A percentile compares a stretch with the other conserved stretches of the same genome.
phyloP scores from a whole-genome alignment of 495 filamentous ascomycete genomes.

The Platismatia glauca region DNA sequence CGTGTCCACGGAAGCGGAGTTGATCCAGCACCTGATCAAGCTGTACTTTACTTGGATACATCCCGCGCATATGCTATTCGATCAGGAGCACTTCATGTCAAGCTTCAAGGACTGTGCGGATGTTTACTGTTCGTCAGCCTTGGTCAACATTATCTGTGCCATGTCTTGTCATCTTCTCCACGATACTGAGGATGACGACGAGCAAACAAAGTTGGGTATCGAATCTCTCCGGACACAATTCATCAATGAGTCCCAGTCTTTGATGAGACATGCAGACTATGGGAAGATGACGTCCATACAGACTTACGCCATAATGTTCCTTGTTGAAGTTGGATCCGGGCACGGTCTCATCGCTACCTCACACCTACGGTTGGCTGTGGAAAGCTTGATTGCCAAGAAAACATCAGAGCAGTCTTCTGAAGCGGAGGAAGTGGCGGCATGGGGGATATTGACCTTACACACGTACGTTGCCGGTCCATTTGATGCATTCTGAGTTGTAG shows the following conservation, averaged over 20 bases:
- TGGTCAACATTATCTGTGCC: slow-evolving; percentile 37
- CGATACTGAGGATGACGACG: slow-evolving; percentile 6
- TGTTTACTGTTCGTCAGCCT: slow-evolving; percentile 29
- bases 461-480: slow-evolving; percentile 15
- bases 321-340: slow-evolving; percentile 27
- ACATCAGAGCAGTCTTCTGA: slow-evolving; percentile 14
- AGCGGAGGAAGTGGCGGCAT: slow-evolving; percentile 16
- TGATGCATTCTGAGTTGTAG: neutral
- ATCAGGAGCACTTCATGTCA: slow-evolving; percentile 21
- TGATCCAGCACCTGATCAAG: slow-evolving; percentile 33
- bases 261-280: slow-evolving; percentile 21
- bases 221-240: slow-evolving; percentile 25
- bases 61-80: slow-evolving; percentile 36
- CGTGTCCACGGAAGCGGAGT: slow-evolving; percentile 25
- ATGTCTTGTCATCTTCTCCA: slow-evolving; percentile 34
- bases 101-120: slow-evolving; percentile 30
- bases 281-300: slow-evolving; percentile 27
- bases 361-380: slow-evolving; percentile 26
- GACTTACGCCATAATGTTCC: slow-evolving; percentile 31
- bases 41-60: slow-evolving; percentile 38
- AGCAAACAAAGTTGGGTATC: slow-evolving; percentile 9
- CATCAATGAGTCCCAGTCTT: slow-evolving; percentile 24
- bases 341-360: slow-evolving; percentile 26
- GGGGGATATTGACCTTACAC: slow-evolving; percentile 21
- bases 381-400: slow-evolving; percentile 19